Evolutionary conservation across 2,329 filamentous ascomycete species (phyloP).

Genomic region (Colletotrichum destructivum): DNA sequence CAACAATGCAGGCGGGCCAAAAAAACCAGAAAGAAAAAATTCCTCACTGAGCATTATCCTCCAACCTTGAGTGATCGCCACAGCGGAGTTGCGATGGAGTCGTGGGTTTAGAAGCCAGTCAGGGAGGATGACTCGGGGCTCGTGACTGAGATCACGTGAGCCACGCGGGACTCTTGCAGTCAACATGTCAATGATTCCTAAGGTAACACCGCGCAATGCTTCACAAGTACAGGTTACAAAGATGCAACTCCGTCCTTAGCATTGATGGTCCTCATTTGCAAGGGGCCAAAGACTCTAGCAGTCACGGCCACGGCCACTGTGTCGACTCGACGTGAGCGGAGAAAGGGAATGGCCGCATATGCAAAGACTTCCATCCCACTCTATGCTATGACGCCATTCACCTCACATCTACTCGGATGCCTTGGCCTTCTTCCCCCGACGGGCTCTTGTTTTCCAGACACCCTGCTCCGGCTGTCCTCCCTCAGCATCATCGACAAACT

Average conservation of each 20-base stretch:
- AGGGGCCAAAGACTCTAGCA: neutral
- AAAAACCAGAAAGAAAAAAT: neutral
- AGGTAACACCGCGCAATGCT: neutral
- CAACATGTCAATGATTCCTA: too few species aligned
- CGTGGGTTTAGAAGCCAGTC: neutral
- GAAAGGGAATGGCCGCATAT: neutral
- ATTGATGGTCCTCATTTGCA: neutral
- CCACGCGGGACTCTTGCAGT: neutral
- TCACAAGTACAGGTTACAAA: neutral
- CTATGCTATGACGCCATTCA: neutral
- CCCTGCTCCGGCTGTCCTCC: conserved; percentile 12
- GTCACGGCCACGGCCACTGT: neutral
- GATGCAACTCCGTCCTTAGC: neutral
- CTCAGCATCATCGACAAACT: conserved; percentile 17
- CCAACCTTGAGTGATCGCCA: conserved; percentile 14
- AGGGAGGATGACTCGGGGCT: conserved; percentile 4
- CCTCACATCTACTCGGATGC: conserved; percentile 17
- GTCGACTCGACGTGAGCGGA: neutral
- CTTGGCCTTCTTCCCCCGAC: conserved; percentile 39
- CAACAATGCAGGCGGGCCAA: neutral
- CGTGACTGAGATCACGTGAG: neutral
- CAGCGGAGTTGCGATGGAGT: neutral
- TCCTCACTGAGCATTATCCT: neutral
- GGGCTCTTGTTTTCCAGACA: conserved; percentile 2
- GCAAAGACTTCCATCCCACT: neutral